Conservation (phyloP, 2,329 filamentous ascomycete genomes). For the Aureobasidium leucospermi region DNA sequence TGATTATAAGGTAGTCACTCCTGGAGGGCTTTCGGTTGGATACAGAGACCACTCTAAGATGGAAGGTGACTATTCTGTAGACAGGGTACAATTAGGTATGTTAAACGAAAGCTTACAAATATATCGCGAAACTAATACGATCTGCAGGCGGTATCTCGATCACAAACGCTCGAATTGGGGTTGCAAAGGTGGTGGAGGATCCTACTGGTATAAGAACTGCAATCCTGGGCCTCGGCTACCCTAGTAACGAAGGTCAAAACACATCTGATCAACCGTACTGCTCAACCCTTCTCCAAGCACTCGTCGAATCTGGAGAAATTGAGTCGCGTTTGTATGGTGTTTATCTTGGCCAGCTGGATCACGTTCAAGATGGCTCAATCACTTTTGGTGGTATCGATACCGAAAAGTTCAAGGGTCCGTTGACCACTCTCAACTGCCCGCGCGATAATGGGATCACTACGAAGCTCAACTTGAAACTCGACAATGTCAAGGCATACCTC, state of each 20-base stretch:
- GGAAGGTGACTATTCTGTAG: constrained; percentile 8
- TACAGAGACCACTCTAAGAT: constrained; percentile 26
- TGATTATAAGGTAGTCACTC: constrained; percentile 21
- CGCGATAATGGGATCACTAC: neutral
- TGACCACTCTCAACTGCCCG: constrained; percentile 26
- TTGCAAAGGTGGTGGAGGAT: constrained; percentile 24
- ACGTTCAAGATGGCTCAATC: constrained; percentile 22
- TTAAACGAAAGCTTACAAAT: neutral
- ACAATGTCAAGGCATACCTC: too few species aligned
- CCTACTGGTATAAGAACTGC: constrained; percentile 20
- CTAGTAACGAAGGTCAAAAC: constrained; percentile 18
- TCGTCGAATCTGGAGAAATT: constrained; percentile 25
- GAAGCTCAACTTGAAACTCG: neutral
- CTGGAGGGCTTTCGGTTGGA: constrained; percentile 23
- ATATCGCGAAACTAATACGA: neutral
- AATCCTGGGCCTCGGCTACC: constrained; percentile 28
- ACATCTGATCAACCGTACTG: constrained; percentile 4
- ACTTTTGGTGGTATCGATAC: constrained; percentile 30
- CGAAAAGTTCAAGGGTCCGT: constrained; percentile 23
- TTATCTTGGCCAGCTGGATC: constrained; percentile 24
- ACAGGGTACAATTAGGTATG: constrained; percentile 19
- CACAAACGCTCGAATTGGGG: constrained; percentile 25
- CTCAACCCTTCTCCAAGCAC: constrained; percentile 27
- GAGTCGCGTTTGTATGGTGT: constrained; percentile 26
- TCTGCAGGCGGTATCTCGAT: constrained; percentile 21